Conservation (phyloP, 169 alveolate genomes). For the Babesia divergens region DNA sequence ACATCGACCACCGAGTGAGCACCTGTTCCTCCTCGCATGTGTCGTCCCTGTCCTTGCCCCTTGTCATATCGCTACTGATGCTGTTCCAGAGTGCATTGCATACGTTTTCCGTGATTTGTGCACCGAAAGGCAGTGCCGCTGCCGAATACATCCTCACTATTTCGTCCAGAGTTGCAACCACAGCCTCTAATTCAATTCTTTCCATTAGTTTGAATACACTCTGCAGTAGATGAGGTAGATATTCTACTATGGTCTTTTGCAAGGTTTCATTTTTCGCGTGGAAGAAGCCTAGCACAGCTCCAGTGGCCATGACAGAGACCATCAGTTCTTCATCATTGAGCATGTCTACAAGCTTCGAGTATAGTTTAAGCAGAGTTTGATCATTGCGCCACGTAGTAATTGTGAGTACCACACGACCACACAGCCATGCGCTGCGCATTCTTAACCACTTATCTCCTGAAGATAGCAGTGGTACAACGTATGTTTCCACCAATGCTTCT, state of each 20-base stretch:
- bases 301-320: conserved; percentile 55
- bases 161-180: conserved; percentile 54
- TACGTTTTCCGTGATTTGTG: conserved; percentile 50
- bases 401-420: conserved; percentile 43
- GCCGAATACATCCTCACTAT: conserved; percentile 46
- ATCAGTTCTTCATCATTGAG: conserved; percentile 35
- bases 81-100: conserved; percentile 58
- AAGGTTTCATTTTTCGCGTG: conserved; percentile 14
- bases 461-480: conserved; percentile 19
- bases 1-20: conserved; percentile 62
- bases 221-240: conserved; percentile 36
- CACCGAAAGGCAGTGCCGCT: conserved; percentile 54
- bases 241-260: conserved; percentile 33
- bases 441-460: conserved; percentile 53
- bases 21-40: conserved; percentile 35
- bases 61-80: background rate
- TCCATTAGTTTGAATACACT: conserved; percentile 54
- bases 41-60: conserved; percentile 2
- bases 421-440: conserved; percentile 58
- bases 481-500: conserved; percentile 27
- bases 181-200: conserved; percentile 57
- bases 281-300: conserved; percentile 50
- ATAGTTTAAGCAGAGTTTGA: conserved; percentile 28
- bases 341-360: conserved; percentile 34
- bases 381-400: conserved; percentile 19